Base-by-base conservation (phyloP, 331 rosid genomes). In the Telfairia occidentalis region DNA sequence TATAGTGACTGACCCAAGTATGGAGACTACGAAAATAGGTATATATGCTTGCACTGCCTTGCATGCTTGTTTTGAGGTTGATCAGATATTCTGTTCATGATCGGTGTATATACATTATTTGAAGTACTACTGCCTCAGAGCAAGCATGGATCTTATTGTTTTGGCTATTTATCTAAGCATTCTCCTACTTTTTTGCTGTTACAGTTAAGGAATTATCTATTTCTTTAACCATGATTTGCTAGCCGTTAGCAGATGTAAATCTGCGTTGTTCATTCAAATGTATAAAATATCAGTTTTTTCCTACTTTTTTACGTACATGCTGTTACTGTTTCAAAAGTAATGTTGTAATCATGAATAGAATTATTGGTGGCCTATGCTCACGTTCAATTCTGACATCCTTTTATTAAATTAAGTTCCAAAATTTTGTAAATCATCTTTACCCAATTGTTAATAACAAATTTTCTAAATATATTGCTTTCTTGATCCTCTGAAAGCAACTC, bases 1-100 rank as follows among this genome's bases (percentile, higher is more conserved):
- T 57, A 73, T 77, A 60, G 86, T 87, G 77, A 86, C 88, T 23
- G 81, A 88, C 80, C 78, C 92, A 64, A 82, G 58, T 77, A 79
- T 85, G 23, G 97, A 90, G 83, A 84, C 88, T 84, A 84, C 86
- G 35, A 91, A 95, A 83, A 84, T 87, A 84, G 97, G 98, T 91
- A 40, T 46, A 77, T 78, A 69, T 80, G 66, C 45, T 78, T 21
- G 7, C 7, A 5, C 67, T 52, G 18, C 35, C 21, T 63, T 76
- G 7, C 46, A 69, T 71, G 15, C 7, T 29, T 4, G 29, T 76
- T 54, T 53, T 10, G 5, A 30, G n/a, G 19, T 54, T 1, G 1
- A 26, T 74, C 54, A 72, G 76, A 49, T 18, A 9, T 46, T 18
- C 29, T 48, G 28, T 46, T 15, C 46, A 48, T 45, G 54, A 69